A percentile compares a stretch with the other conserved stretches of the same genome.
Evolutionary conservation across 1,139 yeast genomes (phyloP).

Genomic region (Debaryomycetaceae sp.): DNA sequence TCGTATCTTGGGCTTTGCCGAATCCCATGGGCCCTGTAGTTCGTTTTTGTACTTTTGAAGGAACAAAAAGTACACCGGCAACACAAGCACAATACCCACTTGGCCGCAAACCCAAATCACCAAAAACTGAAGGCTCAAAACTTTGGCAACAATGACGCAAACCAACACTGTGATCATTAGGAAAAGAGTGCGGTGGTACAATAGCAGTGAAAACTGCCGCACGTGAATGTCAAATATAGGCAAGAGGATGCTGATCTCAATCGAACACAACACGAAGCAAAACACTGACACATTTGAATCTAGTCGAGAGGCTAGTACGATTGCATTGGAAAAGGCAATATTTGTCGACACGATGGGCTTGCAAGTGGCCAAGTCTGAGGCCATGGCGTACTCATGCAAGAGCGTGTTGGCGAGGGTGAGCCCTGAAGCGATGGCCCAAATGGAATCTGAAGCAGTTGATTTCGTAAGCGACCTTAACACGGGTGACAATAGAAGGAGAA

Average conservation of each 20-base stretch:
- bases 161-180: constrained; percentile 15
- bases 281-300: constrained; percentile 72
- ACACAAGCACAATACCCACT: constrained; percentile 44
- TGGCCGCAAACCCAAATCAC: constrained; percentile 49
- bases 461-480: constrained; percentile 82
- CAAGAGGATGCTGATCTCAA: constrained; percentile 66
- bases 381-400: constrained; percentile 62
- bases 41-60: constrained; percentile 83
- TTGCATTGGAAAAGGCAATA: constrained; percentile 78
- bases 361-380: constrained; percentile 26
- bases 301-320: constrained; percentile 83
- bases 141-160: constrained; percentile 22
- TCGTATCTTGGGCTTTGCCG: constrained; percentile 61
- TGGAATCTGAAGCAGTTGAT: constrained; percentile 89
- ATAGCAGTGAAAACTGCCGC: constrained; percentile 27
- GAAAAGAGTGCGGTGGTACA: constrained; percentile 31
- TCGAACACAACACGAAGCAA: constrained; percentile 70
- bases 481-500: constrained; percentile 78
- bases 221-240: constrained; percentile 68
- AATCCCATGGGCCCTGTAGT: constrained; percentile 92
- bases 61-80: constrained; percentile 68
- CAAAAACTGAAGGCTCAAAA: constrained; percentile 39
- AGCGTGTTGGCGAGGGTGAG: constrained; percentile 63
- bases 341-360: constrained; percentile 76
- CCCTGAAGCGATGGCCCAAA: constrained; percentile 89